Percentiles rank a stretch among this genome's conserved stretches.
phyloP scores from a whole-genome alignment of 139 green algal species.

The Tetraselmis chui region DNA sequence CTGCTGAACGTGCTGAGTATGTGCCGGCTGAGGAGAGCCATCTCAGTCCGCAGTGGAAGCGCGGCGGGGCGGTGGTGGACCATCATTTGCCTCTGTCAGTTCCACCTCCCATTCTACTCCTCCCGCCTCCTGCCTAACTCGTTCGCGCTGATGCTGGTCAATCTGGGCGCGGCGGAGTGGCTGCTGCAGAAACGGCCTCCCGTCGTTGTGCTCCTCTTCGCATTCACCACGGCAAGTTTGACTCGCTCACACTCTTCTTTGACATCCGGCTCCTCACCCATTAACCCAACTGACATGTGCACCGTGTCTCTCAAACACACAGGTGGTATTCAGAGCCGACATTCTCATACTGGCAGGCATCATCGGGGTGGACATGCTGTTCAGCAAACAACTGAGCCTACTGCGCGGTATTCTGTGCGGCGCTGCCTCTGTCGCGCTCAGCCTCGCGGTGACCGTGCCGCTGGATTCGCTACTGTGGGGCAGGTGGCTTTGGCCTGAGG shows the following conservation, averaged over 20 bases:
- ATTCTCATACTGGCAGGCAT: constrained; percentile 52
- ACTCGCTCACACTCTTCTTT: background rate
- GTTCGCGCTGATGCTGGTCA: constrained; percentile 54
- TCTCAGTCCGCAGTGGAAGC: constrained; percentile 12
- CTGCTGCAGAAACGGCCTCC: constrained; percentile 7
- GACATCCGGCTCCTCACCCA: background rate
- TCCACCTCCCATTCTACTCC: constrained; percentile 79
- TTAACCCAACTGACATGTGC: background rate
- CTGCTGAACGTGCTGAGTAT: constrained; percentile 20
- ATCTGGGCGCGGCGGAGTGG: constrained; percentile 40
- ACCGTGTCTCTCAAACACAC: background rate
- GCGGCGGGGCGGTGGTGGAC: constrained; percentile 20
- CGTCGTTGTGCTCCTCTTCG: constrained; percentile 29
- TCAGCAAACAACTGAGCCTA: constrained; percentile 20
- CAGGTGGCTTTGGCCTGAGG: constrained; percentile 72
- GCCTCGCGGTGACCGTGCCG: constrained; percentile 34
- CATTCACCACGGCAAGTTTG: constrained; percentile 21
- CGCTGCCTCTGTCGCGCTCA: constrained; percentile 9
- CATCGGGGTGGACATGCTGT: constrained; percentile 58
- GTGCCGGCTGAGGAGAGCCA: constrained; percentile 9
- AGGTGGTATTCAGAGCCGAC: constrained; percentile 72
- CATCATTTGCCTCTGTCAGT: constrained; percentile 52
- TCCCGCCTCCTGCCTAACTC: constrained; percentile 71
- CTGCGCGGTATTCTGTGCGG: constrained; percentile 3
- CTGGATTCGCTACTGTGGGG: constrained; percentile 70